Conservation (phyloP, 768 basidiomycete species). For the Macrolepiota fuliginosa region DNA sequence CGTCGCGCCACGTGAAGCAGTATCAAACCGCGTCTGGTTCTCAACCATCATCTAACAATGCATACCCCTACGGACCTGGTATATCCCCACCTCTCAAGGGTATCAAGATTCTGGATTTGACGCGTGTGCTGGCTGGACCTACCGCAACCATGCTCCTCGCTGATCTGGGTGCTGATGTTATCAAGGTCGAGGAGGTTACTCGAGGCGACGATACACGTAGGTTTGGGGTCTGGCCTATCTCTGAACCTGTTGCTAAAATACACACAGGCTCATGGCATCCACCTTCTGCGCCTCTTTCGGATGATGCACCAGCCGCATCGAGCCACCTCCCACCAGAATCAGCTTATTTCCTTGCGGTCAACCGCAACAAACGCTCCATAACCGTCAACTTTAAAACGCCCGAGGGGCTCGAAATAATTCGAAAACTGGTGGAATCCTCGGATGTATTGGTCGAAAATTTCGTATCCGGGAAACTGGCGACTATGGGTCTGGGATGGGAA, state of each 20-base stretch:
- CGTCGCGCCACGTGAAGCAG: neutral
- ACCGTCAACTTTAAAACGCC: slow-evolving; percentile 85
- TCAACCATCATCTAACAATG: slow-evolving; percentile 9
- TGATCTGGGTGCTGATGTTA: slow-evolving; percentile 89
- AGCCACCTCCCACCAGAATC: slow-evolving; percentile 82
- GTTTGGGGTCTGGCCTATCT: slow-evolving; percentile 19
- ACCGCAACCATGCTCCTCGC: slow-evolving; percentile 93
- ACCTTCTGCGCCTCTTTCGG: slow-evolving; percentile 50
- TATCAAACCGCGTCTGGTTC: slow-evolving; percentile 7
- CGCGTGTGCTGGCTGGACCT: slow-evolving; percentile 89
- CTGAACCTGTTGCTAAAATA: slow-evolving; percentile 1
- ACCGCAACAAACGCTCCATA: slow-evolving; percentile 87
- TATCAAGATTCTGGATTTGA: slow-evolving; percentile 83
- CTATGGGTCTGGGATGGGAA: slow-evolving; percentile 84
- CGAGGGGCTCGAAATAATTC: slow-evolving; percentile 74
- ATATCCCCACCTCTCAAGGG: slow-evolving; percentile 80
- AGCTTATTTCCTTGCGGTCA: slow-evolving; percentile 87
- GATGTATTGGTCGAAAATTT: slow-evolving; percentile 93
- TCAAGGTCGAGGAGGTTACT: slow-evolving; percentile 83
- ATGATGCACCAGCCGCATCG: slow-evolving; percentile 49
- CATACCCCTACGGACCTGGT: slow-evolving; percentile 39
- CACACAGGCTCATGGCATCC: slow-evolving; percentile 62
- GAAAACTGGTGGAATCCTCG: slow-evolving; percentile 64
- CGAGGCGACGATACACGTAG: slow-evolving; percentile 89
- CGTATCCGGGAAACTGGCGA: slow-evolving; percentile 78